Conservation (phyloP, 352 stramenopile genomes). For the Phytopythium oedochilum region DNA sequence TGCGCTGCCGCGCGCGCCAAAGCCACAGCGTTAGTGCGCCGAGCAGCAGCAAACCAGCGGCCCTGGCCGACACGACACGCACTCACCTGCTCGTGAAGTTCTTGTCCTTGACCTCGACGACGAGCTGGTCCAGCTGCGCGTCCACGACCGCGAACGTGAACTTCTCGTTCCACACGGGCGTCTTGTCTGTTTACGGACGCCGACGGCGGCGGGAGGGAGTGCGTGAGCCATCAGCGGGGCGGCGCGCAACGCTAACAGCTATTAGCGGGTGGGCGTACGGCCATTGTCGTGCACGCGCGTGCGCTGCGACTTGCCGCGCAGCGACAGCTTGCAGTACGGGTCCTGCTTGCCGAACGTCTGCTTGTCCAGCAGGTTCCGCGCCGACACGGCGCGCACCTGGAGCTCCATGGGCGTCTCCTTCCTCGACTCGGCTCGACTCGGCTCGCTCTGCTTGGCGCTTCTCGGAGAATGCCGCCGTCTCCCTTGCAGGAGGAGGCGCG, state of each 20-base stretch:
- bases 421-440: not conserved
- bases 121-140: constrained; percentile 66
- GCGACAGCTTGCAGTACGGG: constrained; percentile 83
- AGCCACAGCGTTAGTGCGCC: too few species aligned
- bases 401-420: constrained; percentile 46
- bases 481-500: too few species aligned
- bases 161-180: constrained; percentile 78
- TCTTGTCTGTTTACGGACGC: constrained; percentile 56
- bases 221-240: too few species aligned
- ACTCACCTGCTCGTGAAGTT: constrained; percentile 72
- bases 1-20: constrained; percentile 35
- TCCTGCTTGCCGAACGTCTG: constrained; percentile 89
- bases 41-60: too few species aligned
- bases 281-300: constrained; percentile 85
- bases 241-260: too few species aligned
- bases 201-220: too few species aligned
- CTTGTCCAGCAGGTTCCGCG: constrained; percentile 77
- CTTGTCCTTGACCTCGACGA: constrained; percentile 81
- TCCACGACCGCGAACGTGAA: constrained; percentile 78
- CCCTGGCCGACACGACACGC: too few species aligned
- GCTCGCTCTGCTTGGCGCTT: not conserved
- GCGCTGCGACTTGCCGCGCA: constrained; percentile 60
- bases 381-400: constrained; percentile 71
- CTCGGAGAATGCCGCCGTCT: not conserved
- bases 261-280: constrained; percentile 35